Conservation (phyloP, 139 green algal genomes). For the Chlamydomonas eustigma region DNA sequence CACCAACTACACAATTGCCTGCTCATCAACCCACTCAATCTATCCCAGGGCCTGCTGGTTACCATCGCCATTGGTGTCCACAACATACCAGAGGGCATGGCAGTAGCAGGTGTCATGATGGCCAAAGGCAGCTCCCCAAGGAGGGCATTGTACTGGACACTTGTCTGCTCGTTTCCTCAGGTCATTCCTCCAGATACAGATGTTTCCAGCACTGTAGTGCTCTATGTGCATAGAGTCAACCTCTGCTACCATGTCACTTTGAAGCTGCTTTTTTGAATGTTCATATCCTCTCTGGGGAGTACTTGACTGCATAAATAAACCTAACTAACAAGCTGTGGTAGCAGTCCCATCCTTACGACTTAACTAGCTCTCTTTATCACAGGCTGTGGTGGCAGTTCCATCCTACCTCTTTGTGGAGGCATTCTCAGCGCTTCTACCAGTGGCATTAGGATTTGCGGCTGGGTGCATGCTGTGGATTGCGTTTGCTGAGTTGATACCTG, state of each 20-base stretch:
- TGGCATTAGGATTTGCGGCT: slow-evolving; percentile 93
- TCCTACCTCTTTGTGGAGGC: slow-evolving; percentile 92
- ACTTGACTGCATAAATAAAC: too few relatives aligned
- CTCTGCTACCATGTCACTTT: too few relatives aligned
- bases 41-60: slow-evolving; percentile 81
- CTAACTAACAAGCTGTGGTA: too few relatives aligned
- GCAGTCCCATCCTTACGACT: too few relatives aligned
- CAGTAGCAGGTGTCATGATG: slow-evolving; percentile 89
- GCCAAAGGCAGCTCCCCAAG: slow-evolving; percentile 62
- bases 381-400: slow-evolving; percentile 81
- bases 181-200: too few relatives aligned
- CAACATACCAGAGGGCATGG: slow-evolving; percentile 96
- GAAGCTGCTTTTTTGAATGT: too few relatives aligned
- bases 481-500: slow-evolving; percentile 92
- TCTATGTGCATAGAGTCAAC: too few relatives aligned
- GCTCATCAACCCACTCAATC: too few relatives aligned
- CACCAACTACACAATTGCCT: too few relatives aligned
- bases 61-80: slow-evolving; percentile 87
- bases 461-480: slow-evolving; percentile 99
- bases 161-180: slow-evolving; percentile 83
- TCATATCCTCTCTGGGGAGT: too few relatives aligned
- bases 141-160: slow-evolving; percentile 76
- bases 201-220: too few relatives aligned
- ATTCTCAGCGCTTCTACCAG: slow-evolving; percentile 81
- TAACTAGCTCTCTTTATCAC: too few relatives aligned